Base-by-base conservation (phyloP, 2,329 filamentous ascomycete genomes). In the Aspergillus tanneri region DNA sequence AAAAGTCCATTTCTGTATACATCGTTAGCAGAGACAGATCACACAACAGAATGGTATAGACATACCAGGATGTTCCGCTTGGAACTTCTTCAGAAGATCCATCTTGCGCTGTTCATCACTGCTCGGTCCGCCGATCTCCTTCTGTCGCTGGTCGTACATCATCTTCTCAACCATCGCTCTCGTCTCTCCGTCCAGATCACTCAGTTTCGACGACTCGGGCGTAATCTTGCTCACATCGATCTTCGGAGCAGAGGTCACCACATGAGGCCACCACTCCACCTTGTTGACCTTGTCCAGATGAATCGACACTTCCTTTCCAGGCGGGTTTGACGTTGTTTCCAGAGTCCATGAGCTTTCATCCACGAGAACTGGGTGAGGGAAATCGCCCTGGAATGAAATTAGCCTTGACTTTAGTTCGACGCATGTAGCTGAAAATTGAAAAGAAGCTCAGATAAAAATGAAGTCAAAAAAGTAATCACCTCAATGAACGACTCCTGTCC, bases 131-230 rank as follows among this genome's bases (percentile, higher is more conserved):
- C 93, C 93, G 71, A 81, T 77, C 77, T 97, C 91, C 83, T 99
- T 99, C 77, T 97, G 91, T 58, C 88, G 80, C 79, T 99, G 93
- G 76, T 99, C 93, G 64, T 82, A 99, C 93, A 99, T 99, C 93
- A 99, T 99, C 83, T 99, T 99, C 83, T 99, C 93, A 36, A 99
- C 93, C 92, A 99, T 97, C 50, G 85, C 82, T 56, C 93, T 82
- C 45, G 93, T 99, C 78, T 95, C 88, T 52, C 93, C 93, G 66
- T 97, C 92, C 58, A 99, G 77, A 70, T 99, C 93, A 48, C 87
- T 85, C 64, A 99, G 78, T 71, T 90, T 95, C 67, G 86, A 91
- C 68, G 87, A 91, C 74, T 97, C 93, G 18, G 93, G 93, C 67
- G 85, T 83, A 72, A 99, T 97, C 77, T 96, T 96, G 62, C 86